These are phyloP conservation scores for Fraxinus ornus DNA, from an alignment of 305 asterid genomes.

Conservation along the genomic window DNA sequence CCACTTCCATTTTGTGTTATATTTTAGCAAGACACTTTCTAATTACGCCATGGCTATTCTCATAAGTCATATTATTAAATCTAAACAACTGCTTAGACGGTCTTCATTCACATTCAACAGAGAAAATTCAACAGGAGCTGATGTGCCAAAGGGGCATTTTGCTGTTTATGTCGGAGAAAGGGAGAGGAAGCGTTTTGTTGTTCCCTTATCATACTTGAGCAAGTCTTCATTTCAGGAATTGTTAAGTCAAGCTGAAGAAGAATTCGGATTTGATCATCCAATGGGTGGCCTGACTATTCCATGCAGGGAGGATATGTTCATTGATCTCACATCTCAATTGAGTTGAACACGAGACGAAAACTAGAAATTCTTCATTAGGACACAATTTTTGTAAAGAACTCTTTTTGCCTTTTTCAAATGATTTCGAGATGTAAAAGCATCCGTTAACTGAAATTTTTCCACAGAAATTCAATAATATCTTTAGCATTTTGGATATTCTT, in stretches of 20 bases:
- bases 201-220: slow-evolving; percentile 35
- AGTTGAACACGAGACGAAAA: background rate
- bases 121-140: background rate
- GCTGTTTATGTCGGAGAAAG: slow-evolving; percentile 43
- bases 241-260: slow-evolving; percentile 11
- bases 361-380: background rate
- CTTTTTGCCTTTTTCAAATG: background rate
- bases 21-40: background rate
- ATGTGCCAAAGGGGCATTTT: slow-evolving; percentile 38
- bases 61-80: slow-evolving; percentile 13
- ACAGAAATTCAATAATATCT: background rate
- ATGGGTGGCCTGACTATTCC: slow-evolving; percentile 44
- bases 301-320: slow-evolving; percentile 28
- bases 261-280: background rate
- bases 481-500: background rate
- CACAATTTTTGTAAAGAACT: background rate
- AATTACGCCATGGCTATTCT: background rate
- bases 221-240: slow-evolving; percentile 42
- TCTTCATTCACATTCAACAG: slow-evolving; percentile 15
- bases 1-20: background rate
- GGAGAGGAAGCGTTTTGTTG: slow-evolving; percentile 32
- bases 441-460: background rate
- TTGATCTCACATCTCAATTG: slow-evolving; percentile 29
- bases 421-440: background rate
- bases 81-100: slow-evolving; percentile 17